Evolutionary conservation across 805 yeast species (phyloP).

Genomic region (Metschnikowia borealis): DNA sequence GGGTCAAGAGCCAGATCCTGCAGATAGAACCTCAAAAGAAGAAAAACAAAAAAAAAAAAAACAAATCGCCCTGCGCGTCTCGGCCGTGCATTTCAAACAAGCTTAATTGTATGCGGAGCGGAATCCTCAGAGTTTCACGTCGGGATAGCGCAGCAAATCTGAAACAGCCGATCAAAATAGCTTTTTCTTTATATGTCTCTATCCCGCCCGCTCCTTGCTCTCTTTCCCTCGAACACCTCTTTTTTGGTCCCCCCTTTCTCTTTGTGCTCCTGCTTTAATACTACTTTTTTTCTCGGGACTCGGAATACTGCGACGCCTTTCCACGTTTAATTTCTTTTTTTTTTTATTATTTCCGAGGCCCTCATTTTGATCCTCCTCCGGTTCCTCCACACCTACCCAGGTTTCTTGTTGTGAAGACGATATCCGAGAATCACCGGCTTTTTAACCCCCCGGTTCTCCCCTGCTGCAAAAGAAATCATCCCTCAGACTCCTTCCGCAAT

Average conservation of each 20-base stretch:
- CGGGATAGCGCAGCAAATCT: neutral
- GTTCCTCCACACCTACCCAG: neutral
- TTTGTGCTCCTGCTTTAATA: neutral
- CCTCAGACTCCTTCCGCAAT: neutral
- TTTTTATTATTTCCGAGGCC: neutral
- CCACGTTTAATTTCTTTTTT: neutral
- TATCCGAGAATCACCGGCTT: neutral
- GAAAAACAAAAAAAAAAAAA: neutral
- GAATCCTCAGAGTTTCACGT: neutral
- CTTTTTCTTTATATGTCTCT: neutral
- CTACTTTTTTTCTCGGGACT: neutral
- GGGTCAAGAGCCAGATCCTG: neutral
- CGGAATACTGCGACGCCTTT: neutral
- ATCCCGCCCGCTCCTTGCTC: neutral
- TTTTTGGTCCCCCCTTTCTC: neutral
- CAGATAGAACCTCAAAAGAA: neutral
- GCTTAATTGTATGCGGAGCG: conserved; percentile 3
- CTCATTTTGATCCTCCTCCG: neutral
- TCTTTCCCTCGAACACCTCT: neutral
- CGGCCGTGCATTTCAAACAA: conserved; percentile 3
- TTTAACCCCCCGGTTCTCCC: neutral
- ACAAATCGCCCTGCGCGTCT: conserved; percentile 2
- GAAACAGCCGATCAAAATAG: conserved; percentile 2
- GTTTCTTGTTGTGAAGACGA: neutral
- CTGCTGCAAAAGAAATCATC: neutral